Evolutionary conservation across 306 rosid genomes (phyloP), one percentile per base, ranked within the genome.

Genomic region (Ceratonia siliqua): DNA sequence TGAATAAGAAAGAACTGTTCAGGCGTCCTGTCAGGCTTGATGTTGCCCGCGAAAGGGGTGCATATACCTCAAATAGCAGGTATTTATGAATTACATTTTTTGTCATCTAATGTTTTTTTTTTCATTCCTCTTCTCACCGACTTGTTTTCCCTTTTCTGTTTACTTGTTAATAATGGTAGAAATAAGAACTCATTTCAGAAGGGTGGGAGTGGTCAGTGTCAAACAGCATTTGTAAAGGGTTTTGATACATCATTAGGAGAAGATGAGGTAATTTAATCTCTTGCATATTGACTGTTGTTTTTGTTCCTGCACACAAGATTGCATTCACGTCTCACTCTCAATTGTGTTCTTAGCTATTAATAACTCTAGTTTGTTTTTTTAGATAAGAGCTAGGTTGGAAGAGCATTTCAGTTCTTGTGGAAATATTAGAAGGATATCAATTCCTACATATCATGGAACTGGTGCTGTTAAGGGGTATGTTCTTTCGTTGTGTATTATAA

Each of bases 331-430:
- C 45, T 6, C 49, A 0, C 21, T 56, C 15, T 66, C 35, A 17
- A 0, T 49, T 62, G 25, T 41, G 13, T 52, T 42, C 39, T 43
- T 28, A 39, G 39, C 22, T 65, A 17, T 32, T 22, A 24, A 17
- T 72, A 61, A 24, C 53, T 52, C 30, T 45, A 17, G 30, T 72
- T 43, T 62, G 41, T 42, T 24, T 32, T 33, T 73, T 43, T 85
- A 94, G 98, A 73, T 88, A 32, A 82, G 83, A 64, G 79, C 85
- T 63, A 66, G 82, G 38, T 56, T 94, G 70, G 68, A 81, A 63
- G 84, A 85, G 6, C 87, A 78, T 74, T 94, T 94, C 73, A 54
- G 78, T 48, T 36, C 82, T 8, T 91, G 98, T 70, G 98, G 98
- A 43, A 91, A 86, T 54, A 81, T 94, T 43, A 70, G 68, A 1